Percentiles rank a stretch among this genome's conserved stretches.
These are phyloP conservation scores for Athelia psychrophila DNA, from an alignment of 1,284 basidiomycete genomes.

Conservation along the genomic window DNA sequence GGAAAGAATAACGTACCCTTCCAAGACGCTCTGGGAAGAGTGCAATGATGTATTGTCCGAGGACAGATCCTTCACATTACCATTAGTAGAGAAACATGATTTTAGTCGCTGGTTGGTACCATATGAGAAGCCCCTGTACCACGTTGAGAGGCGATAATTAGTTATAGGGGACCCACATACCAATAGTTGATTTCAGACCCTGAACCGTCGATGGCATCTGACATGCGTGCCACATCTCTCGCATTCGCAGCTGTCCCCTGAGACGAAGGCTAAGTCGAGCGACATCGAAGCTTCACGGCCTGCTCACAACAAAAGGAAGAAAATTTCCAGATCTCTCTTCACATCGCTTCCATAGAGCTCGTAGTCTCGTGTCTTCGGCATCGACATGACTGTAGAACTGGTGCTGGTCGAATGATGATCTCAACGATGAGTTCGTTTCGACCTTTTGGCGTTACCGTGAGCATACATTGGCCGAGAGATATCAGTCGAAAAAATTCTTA, in stretches of 20 bases:
- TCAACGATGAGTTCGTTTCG: conserved; percentile 1
- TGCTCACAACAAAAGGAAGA: neutral
- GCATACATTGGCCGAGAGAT: neutral
- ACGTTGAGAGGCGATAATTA: neutral
- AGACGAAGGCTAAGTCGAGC: neutral
- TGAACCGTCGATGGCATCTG: neutral
- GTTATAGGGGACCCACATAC: neutral
- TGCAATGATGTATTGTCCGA: conserved; percentile 3
- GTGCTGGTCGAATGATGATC: neutral
- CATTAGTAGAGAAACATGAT: neutral
- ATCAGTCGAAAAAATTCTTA: neutral
- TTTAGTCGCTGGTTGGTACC: neutral
- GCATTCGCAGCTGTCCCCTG: conserved; percentile 1
- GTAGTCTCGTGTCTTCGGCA: neutral
- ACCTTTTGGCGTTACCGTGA: neutral
- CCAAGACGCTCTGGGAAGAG: neutral
- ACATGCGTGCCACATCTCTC: neutral
- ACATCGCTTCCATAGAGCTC: neutral
- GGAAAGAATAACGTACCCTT: neutral
- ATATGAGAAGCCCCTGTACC: neutral
- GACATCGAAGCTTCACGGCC: neutral
- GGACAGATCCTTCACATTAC: neutral
- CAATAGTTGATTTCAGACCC: conserved; percentile 2
- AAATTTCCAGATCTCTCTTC: neutral
- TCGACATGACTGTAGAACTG: neutral